Base-by-base conservation (phyloP, 495 filamentous ascomycete genomes). In the Xylaria scruposa region DNA sequence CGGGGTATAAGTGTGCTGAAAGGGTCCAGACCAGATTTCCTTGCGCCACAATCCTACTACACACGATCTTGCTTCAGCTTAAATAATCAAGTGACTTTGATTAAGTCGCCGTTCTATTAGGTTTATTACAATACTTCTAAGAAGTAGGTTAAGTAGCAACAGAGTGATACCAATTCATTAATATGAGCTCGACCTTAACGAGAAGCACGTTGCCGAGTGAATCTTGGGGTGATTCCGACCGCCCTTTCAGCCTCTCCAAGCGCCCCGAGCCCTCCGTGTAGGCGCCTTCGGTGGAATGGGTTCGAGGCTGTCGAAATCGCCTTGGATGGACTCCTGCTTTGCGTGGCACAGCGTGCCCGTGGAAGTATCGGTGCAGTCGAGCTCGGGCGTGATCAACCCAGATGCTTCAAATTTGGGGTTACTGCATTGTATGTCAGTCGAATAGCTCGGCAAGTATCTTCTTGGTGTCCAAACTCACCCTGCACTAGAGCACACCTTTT, bases 401-500 rank as follows among this genome's bases (percentile, higher is more conserved):
- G 70, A 67, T 61, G 56, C 54, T 17, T 70, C 54, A 19, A 53
- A 51, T 66, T 15, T 56, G 13, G 42, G 46, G 51, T 5, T 26
- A 65, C 51, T 53, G 62, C 36, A 44, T 19, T 9, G 68, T 65
- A 49, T 7, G 47, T 71, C 10, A 72, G 29, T 63, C 1, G 33
- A 8, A 40, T 49, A 56, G 21, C 13, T 31, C 56, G 19, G 38
- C 26, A 31, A 21, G 8, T 29, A 9, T 31, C 4, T 17, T 62
- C 21, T 51, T 17, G 19, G 19, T 5, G 9, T 13, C 13, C 15
- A 6, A 47, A 74, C 77, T 68, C 26, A 79, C 77, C 60, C 54
- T 49, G n/a, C 73, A n/a, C 71, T 72, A 40, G 77, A 70, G 60
- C 77, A 79, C 6, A 67, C 76, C 46, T 40, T 31, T 42, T 79